phyloP scores from a whole-genome alignment of 345 rosid genomes.

The Hibiscus trionum region DNA sequence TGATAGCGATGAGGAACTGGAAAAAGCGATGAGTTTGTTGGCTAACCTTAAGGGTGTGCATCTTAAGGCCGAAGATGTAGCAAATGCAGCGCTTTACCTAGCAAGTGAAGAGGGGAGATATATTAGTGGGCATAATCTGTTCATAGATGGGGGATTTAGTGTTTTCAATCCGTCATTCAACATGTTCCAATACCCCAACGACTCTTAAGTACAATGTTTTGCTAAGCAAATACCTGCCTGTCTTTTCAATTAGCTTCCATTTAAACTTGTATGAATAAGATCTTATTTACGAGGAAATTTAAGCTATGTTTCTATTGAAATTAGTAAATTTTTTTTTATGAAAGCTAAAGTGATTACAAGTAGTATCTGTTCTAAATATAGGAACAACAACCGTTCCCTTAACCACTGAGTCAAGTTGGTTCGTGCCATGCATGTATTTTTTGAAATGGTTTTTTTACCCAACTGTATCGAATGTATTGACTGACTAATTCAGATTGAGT shows the following conservation, averaged over 20 bases:
- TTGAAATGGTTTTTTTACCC: too few relatives aligned
- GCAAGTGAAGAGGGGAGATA: conserved; percentile 25
- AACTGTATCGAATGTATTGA: too few relatives aligned
- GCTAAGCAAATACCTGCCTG: not conserved
- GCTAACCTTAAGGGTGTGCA: conserved; percentile 23
- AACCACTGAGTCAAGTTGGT: too few relatives aligned
- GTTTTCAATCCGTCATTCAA: conserved; percentile 7
- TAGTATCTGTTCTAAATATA: too few relatives aligned
- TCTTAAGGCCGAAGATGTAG: conserved; percentile 13
- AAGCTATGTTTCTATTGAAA: too few relatives aligned
- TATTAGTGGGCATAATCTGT: conserved; percentile 20
- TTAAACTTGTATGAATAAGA: not conserved
- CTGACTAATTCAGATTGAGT: too few relatives aligned
- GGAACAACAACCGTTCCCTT: too few relatives aligned
- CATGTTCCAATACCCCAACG: conserved; percentile 11
- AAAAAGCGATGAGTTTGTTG: conserved; percentile 9
- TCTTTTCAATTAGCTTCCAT: not conserved
- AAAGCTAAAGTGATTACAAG: too few relatives aligned
- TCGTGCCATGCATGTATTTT: too few relatives aligned
- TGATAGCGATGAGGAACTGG: conserved; percentile 21
- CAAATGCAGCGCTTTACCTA: conserved; percentile 22
- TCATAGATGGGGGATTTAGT: conserved; percentile 23
- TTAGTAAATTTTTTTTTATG: too few relatives aligned
- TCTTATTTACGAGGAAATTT: too few relatives aligned
- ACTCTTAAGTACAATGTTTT: not conserved